Percentiles rank a stretch among this genome's conserved stretches.
These are phyloP conservation scores for Penicillium sp. DNA, from an alignment of 2,329 filamentous ascomycete species.

Conservation along the genomic window DNA sequence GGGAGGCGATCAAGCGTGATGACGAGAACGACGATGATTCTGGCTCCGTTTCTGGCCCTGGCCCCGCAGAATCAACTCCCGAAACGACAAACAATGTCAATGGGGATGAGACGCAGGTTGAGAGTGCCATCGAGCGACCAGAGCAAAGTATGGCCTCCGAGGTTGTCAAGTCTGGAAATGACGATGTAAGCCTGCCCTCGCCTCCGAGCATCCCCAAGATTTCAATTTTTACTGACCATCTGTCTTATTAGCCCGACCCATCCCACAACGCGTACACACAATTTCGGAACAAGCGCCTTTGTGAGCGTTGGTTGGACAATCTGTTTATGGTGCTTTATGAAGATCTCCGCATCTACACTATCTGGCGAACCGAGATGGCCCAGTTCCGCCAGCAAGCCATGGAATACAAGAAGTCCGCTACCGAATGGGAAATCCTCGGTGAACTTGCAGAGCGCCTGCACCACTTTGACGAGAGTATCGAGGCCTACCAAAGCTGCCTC, in stretches of 20 bases:
- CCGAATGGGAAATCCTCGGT: conserved; percentile 98
- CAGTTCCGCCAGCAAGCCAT: conserved; percentile 92
- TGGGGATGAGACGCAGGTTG: conserved; percentile 27
- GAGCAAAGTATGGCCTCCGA: conserved; percentile 75
- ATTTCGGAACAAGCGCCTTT: conserved; percentile 95
- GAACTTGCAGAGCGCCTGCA: conserved; percentile 90
- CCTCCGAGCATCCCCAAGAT: background rate
- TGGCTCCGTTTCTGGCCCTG: conserved; percentile 24
- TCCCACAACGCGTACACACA: conserved; percentile 77
- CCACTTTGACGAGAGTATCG: conserved; percentile 85
- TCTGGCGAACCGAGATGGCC: conserved; percentile 97
- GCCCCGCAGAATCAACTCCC: conserved; percentile 23
- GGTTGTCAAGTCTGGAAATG: conserved; percentile 72
- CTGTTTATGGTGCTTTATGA: conserved; percentile 99
- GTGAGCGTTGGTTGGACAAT: conserved; percentile 97
- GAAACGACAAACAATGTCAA: conserved; percentile 36
- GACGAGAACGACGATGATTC: conserved; percentile 32
- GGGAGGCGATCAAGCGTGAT: conserved; percentile 28
- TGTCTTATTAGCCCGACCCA: conserved; percentile 55
- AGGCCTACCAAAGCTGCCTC: conserved; percentile 89
- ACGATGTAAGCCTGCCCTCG: conserved; percentile 58
- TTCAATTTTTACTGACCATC: conserved; percentile 16
- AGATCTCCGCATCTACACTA: conserved; percentile 96
- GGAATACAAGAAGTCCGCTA: conserved; percentile 93
- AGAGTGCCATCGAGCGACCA: conserved; percentile 69